Conservation (phyloP, 768 basidiomycete species). For the Termitomyces sp. region DNA sequence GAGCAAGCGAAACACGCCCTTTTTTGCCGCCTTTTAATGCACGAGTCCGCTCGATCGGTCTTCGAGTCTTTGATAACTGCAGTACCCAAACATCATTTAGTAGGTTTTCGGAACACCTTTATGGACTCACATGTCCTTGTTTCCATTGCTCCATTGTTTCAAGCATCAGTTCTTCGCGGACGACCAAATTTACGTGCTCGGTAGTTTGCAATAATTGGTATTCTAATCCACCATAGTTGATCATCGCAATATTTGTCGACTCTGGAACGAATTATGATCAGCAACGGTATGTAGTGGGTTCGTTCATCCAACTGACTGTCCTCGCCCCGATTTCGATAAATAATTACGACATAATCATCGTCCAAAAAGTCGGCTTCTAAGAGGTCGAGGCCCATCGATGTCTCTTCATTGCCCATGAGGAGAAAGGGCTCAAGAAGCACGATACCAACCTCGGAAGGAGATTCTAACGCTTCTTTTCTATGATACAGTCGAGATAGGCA, state of each 20-base stretch:
- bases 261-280: conserved; percentile 43
- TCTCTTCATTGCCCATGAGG: conserved; percentile 35
- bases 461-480: conserved; percentile 33
- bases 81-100: conserved; percentile 25
- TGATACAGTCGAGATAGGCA: conserved; percentile 54
- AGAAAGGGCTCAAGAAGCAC: conserved; percentile 55
- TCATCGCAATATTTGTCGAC: conserved; percentile 57
- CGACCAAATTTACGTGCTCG: conserved; percentile 48
- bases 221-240: conserved; percentile 57
- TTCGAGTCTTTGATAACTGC: conserved; percentile 47
- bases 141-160: conserved; percentile 53
- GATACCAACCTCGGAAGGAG: conserved; percentile 42
- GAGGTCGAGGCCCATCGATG: conserved; percentile 41
- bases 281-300: conserved; percentile 17
- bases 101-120: conserved; percentile 18
- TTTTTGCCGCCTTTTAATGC: conserved; percentile 45
- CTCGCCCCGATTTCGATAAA: conserved; percentile 48
- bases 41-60: conserved; percentile 56
- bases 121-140: conserved; percentile 56
- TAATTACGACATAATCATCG: conserved; percentile 62
- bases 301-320: conserved; percentile 42
- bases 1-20: conserved; percentile 56
- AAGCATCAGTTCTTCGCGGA: conserved; percentile 66
- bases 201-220: conserved; percentile 51
- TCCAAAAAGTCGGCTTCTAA: conserved; percentile 79